Conservation (phyloP, 148 eudicot genomes). For the Chenopodium album region DNA sequence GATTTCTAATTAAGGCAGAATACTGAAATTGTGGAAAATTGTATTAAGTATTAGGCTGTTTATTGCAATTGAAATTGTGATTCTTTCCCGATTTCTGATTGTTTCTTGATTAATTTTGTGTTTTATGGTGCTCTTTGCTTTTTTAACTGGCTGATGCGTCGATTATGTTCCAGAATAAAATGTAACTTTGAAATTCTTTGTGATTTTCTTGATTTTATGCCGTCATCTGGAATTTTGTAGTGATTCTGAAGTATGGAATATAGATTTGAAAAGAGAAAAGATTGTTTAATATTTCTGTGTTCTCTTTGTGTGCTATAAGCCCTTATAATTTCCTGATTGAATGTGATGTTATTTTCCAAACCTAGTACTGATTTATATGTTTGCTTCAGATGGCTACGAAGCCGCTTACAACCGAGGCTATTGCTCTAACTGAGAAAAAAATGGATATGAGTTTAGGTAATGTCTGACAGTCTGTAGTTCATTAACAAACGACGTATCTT, state of each 20-base stretch:
- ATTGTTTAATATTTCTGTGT: neutral
- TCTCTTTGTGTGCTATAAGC: neutral
- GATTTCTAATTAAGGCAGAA: neutral
- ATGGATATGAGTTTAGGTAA: slow-evolving; percentile 90
- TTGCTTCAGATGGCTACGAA: slow-evolving; percentile 72
- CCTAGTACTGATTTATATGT: neutral
- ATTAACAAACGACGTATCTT: neutral
- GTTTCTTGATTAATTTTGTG: neutral
- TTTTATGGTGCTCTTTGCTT: neutral
- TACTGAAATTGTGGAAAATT: neutral
- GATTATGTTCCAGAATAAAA: no score
- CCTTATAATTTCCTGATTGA: neutral
- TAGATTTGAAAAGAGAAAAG: neutral
- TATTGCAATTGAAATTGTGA: neutral
- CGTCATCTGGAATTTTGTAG: neutral
- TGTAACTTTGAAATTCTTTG: neutral
- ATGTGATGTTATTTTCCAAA: neutral
- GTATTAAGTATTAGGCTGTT: neutral
- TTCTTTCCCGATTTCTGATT: neutral
- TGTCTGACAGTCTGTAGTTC: no score
- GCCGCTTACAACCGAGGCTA: slow-evolving; percentile 65
- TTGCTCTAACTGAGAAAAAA: slow-evolving; percentile 93
- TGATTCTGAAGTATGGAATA: neutral
- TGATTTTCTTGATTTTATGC: neutral
- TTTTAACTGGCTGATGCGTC: neutral